Evolutionary conservation across 768 basidiomycete genomes (phyloP).

Genomic region (Leccinellum rugosiceps): DNA sequence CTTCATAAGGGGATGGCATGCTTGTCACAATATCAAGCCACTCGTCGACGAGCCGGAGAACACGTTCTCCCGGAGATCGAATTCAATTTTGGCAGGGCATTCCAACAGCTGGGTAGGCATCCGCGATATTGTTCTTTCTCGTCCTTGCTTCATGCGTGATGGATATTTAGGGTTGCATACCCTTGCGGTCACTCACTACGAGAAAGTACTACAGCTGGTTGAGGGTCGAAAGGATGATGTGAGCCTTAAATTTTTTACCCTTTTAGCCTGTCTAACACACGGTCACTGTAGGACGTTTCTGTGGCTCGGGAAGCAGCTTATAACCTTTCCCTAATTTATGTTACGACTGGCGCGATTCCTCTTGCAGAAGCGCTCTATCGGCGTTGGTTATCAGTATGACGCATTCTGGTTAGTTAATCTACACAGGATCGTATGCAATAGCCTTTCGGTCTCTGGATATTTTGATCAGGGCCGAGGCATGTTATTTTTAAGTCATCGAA

Average conservation of each 20-base stretch:
- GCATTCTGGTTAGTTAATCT: neutral
- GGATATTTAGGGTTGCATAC: constrained; percentile 62
- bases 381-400: constrained; percentile 78
- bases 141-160: neutral
- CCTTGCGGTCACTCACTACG: constrained; percentile 83
- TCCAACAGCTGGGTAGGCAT: constrained; percentile 83
- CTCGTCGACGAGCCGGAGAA: constrained; percentile 44
- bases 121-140: neutral
- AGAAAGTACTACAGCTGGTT: constrained; percentile 64
- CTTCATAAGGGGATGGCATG: constrained; percentile 75
- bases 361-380: constrained; percentile 69
- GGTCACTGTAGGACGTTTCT: constrained; percentile 39
- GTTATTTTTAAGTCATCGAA: constrained; percentile 3
- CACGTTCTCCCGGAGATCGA: constrained; percentile 70
- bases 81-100: constrained; percentile 88
- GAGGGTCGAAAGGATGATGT: constrained; percentile 38
- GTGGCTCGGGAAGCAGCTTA: constrained; percentile 80
- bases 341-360: constrained; percentile 69
- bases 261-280: neutral
- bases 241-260: constrained; percentile 14
- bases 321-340: constrained; percentile 81
- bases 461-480: neutral
- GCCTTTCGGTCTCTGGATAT: constrained; percentile 3
- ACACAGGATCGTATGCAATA: neutral
- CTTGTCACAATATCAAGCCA: constrained; percentile 72